Conservation (phyloP, 176 grass and related monocot genomes). For the Saccharum officinarum region DNA sequence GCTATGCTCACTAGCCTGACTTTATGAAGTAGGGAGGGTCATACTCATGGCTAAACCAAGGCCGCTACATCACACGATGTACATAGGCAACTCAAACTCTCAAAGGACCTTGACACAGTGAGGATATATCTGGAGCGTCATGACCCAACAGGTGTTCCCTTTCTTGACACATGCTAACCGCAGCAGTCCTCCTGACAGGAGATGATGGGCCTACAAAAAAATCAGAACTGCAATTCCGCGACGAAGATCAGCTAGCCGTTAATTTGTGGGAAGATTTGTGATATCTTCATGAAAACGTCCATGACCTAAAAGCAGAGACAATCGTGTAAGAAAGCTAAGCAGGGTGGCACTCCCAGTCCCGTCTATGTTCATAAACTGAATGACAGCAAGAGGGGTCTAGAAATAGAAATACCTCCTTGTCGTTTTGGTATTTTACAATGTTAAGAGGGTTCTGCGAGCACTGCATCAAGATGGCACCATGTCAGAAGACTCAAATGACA, state of each 20-base stretch:
- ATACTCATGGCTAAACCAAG: conserved; percentile 20
- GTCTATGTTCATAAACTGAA: conserved; percentile 9
- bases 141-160: not conserved
- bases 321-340: not conserved
- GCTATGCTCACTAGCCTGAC: conserved; percentile 2
- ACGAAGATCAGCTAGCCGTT: conserved; percentile 55
- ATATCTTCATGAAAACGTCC: conserved; percentile 99
- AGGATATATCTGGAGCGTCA: conserved; percentile 10
- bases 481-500: conserved; percentile 46
- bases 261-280: conserved; percentile 90
- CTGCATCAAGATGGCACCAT: conserved; percentile 51
- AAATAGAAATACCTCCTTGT: conserved; percentile 75
- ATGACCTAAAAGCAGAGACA: conserved; percentile 63
- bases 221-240: conserved; percentile 42
- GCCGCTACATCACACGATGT: conserved; percentile 13
- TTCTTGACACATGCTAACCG: conserved; percentile 13
- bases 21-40: not conserved
- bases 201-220: conserved; percentile 36
- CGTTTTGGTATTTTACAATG: conserved; percentile 97
- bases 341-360: not conserved
- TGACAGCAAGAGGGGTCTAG: not conserved
- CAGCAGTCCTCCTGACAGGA: not conserved
- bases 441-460: conserved; percentile 96
- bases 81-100: not conserved
- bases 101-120: not conserved